phyloP scores from a whole-genome alignment of 129 eudicot genomes.

The Pittosporum tobira region DNA sequence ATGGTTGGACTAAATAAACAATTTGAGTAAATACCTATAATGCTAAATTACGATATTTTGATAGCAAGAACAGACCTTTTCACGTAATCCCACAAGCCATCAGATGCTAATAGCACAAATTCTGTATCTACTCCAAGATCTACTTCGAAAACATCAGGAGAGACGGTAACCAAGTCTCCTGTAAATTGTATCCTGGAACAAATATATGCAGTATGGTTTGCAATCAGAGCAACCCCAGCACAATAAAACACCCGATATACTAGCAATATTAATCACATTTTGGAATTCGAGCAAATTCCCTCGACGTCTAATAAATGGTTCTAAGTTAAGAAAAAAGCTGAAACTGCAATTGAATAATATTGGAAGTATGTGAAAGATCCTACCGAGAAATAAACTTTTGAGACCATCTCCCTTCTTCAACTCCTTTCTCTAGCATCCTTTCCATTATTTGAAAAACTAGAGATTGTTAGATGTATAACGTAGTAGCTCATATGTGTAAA shows the following conservation, averaged over 20 bases:
- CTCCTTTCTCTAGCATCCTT: constrained; percentile 89
- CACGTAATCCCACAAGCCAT: constrained; percentile 99
- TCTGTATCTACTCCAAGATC: constrained; percentile 72
- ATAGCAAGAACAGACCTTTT: constrained; percentile 44
- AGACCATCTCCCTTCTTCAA: constrained; percentile 86
- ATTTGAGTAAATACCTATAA: background rate
- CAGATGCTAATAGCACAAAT: constrained; percentile 83
- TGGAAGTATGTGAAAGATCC: constrained; percentile 16
- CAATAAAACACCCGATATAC: background rate
- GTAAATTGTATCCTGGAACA: constrained; percentile 45
- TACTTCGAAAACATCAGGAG: constrained; percentile 74
- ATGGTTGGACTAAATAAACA: background rate
- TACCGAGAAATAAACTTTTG: constrained; percentile 86
- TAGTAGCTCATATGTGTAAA: background rate
- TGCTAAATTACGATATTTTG: background rate
- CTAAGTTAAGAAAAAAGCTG: background rate
- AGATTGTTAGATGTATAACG: constrained; percentile 6
- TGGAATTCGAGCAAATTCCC: background rate
- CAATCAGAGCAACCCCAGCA: background rate
- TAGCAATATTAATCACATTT: background rate
- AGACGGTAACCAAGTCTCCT: constrained; percentile 78
- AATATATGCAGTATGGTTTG: background rate
- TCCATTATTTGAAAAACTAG: constrained; percentile 11
- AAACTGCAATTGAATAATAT: background rate
- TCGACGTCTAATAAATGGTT: too few relatives aligned